These are phyloP conservation scores for Suillus spraguei DNA, from an alignment of 768 basidiomycete species.

Conservation along the genomic window DNA sequence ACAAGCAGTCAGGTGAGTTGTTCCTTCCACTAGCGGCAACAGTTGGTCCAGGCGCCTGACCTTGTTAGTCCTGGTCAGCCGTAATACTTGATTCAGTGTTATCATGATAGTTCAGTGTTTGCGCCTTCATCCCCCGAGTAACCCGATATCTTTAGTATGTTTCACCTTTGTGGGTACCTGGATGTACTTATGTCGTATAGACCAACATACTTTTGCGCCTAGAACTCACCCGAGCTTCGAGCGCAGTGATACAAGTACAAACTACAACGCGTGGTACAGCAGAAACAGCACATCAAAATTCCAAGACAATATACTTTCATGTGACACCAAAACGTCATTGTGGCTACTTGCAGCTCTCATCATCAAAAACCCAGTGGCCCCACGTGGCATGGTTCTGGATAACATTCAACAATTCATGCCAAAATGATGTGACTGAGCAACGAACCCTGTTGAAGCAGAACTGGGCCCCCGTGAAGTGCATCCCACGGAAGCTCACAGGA, in stretches of 20 bases:
- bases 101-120: neutral
- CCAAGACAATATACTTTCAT: neutral
- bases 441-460: slow-evolving; percentile 27
- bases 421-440: neutral
- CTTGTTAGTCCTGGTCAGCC: neutral
- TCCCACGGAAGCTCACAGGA: slow-evolving; percentile 26
- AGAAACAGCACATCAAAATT: neutral
- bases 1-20: neutral
- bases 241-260: neutral
- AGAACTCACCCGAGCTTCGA: neutral
- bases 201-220: neutral
- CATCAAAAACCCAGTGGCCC: slow-evolving; percentile 30
- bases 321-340: neutral
- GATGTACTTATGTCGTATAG: neutral
- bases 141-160: neutral
- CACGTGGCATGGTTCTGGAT: slow-evolving; percentile 22
- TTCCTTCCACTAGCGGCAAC: neutral
- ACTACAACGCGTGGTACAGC: no score
- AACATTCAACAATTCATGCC: neutral
- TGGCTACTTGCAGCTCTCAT: slow-evolving; percentile 17
- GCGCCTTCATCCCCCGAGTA: neutral
- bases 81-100: neutral
- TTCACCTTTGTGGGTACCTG: neutral
- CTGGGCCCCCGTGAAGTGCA: slow-evolving; percentile 28
- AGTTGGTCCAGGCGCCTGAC: neutral